Base-by-base conservation (phyloP, 495 filamentous ascomycete species). In the Stereocaulon alpinum region DNA sequence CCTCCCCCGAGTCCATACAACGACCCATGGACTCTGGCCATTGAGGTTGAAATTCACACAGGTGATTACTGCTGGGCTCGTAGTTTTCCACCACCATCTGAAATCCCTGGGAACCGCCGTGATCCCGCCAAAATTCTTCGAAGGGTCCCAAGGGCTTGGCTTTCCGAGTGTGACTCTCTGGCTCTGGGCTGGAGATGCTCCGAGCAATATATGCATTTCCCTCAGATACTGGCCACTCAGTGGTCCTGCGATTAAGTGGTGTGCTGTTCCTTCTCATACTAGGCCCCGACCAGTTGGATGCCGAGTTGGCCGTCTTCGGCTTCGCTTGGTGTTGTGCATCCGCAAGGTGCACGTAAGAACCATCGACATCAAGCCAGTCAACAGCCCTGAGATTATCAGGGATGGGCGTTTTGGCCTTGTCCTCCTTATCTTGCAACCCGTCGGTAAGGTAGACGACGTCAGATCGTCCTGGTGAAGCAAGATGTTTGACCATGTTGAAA, bases 341-440 rank as follows among this genome's bases (percentile, higher is more conserved):
- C 27, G 40, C 40, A 30, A 59, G 10, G 27, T 59, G 57, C 24
- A 53, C 27, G n/a, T 53, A 54, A 18, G 57, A 59, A 11, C 40
- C 57, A 24, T 59, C 57, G 41, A 50, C 50, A 14, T 48, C 56
- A 32, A 58, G 40, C 56, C 56, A 58, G 40, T 50, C 56, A 5
- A 50, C 18, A 0, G 56, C 48, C 22, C 56, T 50, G 34, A 50
- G 32, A 20, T 58, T 58, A 20, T 24, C 24, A 14, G 56, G 56
- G 1, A 50, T 6, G 29, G 40, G 41, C 6, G 43, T 30, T 27
- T 42, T 37, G 1, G 7, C 48, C 5, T 27, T 10, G n/a, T 43
- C 29, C 20, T 37, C 18, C 9, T 51, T 40, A n/a, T 53, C 47
- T 34, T 43, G 20, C 1, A 22, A 6, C 29, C 48, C 57, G 29